Evolutionary conservation across 179 eudicot genomes (phyloP), one percentile per base, ranked within the genome.

Genomic region (Actinidia arguta): DNA sequence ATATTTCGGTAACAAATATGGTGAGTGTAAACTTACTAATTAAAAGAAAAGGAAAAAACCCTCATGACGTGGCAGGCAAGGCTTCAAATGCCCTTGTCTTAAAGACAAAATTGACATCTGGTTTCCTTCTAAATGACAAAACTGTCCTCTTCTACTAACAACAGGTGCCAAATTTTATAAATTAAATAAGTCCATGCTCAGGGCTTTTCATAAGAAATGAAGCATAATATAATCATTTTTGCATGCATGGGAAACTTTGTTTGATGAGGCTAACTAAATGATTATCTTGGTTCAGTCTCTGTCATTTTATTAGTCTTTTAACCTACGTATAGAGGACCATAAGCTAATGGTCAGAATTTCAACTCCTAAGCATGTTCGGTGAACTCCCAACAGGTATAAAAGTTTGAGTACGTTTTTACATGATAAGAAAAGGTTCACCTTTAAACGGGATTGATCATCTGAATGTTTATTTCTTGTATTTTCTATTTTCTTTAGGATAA

Each of bases 221-320:
- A 52, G 44, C 5, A 16, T 27, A 24, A 25, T 25, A 20, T 17
- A 25, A 74, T 52, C 46, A 74, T 74, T 54, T 5, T 47, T 11
- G 36, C 78, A 52, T 27, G 78, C 47, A 8, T 27, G 12, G 51
- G 22, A 18, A 73, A 25, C 76, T 73, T 48, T 72, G 16, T 11
- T 72, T n/a, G n/a, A n/a, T n/a, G n/a, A n/a, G n/a, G n/a, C n/a
- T 27, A 25, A 51, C 44, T 20, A 50, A 73, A 73, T 73, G 42
- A 51, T 50, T 73, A 73, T 11, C 2, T n/a, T n/a, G n/a, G n/a
- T n/a, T n/a, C n/a, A n/a, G n/a, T n/a, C n/a, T n/a, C n/a, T n/a
- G n/a, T n/a, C n/a, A n/a, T n/a, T n/a, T n/a, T n/a, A n/a, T n/a
- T n/a, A n/a, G n/a, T n/a, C n/a, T n/a, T n/a, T n/a, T n/a, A n/a